Evolutionary conservation across 164 flowering plant genomes (phyloP).

Genomic region (Magnolia kwangsiensis): DNA sequence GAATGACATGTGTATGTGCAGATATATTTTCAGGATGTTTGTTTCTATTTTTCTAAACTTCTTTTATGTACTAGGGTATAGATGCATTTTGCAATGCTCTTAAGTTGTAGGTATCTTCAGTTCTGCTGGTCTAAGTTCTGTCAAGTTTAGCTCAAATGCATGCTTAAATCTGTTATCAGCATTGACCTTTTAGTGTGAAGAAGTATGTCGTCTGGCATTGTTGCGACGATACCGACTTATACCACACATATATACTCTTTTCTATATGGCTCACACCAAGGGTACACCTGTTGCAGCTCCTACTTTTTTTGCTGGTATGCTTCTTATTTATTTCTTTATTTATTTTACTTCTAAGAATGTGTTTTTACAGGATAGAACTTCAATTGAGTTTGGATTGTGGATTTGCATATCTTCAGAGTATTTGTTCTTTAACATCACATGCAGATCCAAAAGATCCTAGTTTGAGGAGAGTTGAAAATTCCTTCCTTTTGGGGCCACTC

Average conservation of each 20-base stretch:
- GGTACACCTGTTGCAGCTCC: constrained; percentile 86
- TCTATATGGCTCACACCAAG: constrained; percentile 72
- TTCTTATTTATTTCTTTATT: too few relatives aligned
- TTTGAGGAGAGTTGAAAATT: constrained; percentile 65
- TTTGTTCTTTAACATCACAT: constrained; percentile 9
- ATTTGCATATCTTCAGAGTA: background rate
- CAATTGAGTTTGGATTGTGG: background rate
- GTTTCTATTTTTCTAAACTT: too few relatives aligned
- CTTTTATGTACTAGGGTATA: background rate
- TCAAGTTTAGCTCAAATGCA: background rate
- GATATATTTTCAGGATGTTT: background rate
- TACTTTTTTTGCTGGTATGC: constrained; percentile 78
- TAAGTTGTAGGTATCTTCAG: background rate
- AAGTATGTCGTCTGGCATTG: constrained; percentile 89
- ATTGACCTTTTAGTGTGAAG: constrained; percentile 61
- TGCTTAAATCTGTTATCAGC: background rate
- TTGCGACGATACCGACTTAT: constrained; percentile 80
- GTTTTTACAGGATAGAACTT: background rate
- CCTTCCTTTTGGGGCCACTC: constrained; percentile 84
- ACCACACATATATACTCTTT: constrained; percentile 81
- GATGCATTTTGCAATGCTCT: background rate
- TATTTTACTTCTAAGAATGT: background rate
- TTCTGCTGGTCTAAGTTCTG: background rate
- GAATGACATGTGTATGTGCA: background rate
- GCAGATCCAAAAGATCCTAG: constrained; percentile 81